Conservation (phyloP, 768 basidiomycete genomes). For the Russula sp. region DNA sequence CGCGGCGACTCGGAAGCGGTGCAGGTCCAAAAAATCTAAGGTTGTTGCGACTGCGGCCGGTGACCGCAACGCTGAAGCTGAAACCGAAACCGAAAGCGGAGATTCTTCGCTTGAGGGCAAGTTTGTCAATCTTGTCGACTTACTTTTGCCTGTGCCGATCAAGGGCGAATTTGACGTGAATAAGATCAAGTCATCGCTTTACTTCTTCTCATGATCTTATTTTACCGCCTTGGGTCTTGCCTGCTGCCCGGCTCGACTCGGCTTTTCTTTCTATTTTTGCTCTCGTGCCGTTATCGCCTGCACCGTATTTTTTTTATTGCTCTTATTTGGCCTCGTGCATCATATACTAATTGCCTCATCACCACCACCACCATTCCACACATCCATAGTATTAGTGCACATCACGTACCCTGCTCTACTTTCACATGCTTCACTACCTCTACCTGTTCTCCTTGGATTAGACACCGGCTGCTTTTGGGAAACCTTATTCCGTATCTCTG, state of each 20-base stretch:
- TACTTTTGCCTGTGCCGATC: slow-evolving; percentile 77
- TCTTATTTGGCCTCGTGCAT: slow-evolving; percentile 12
- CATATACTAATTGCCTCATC: slow-evolving; percentile 1
- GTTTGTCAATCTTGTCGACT: slow-evolving; percentile 70
- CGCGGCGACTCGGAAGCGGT: not conserved
- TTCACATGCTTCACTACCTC: no score
- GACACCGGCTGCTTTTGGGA: not conserved
- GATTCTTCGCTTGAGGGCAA: slow-evolving; percentile 39
- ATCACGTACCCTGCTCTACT: slow-evolving; percentile 6
- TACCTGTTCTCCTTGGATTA: not conserved
- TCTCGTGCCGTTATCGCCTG: not conserved
- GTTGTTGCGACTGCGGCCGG: no score
- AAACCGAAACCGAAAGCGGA: no score
- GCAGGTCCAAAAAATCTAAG: no score
- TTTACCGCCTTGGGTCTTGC: not conserved
- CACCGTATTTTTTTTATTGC: slow-evolving; percentile 13
- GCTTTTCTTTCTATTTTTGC: no score
- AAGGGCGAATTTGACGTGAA: slow-evolving; percentile 86
- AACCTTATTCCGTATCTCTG: no score
- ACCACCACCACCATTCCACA: not conserved
- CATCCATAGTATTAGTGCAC: slow-evolving; percentile 11
- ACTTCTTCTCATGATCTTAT: slow-evolving; percentile 84
- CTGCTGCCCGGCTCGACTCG: no score
- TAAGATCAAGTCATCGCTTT: slow-evolving; percentile 74
- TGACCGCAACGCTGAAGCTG: not conserved